phyloP scores from a whole-genome alignment of 2,329 filamentous ascomycete species.

The Rutstroemia sp. region DNA sequence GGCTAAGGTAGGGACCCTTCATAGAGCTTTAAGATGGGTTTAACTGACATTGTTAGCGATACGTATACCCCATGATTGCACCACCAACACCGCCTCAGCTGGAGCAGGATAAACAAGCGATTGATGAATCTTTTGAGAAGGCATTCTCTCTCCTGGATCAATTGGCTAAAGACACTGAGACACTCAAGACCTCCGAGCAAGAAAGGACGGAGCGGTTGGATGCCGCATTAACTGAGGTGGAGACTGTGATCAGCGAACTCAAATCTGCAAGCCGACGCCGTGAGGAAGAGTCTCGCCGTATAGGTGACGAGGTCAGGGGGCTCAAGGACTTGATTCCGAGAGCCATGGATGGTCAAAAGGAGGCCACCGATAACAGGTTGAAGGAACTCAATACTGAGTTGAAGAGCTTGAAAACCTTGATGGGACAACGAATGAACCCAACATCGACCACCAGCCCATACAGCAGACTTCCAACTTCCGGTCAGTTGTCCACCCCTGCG shows the following conservation, averaged over 20 bases:
- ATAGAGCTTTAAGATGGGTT: background rate
- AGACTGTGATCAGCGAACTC: slow-evolving; percentile 72
- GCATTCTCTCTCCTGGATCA: slow-evolving; percentile 90
- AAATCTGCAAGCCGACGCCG: slow-evolving; percentile 74
- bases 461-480: slow-evolving; percentile 18
- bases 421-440: slow-evolving; percentile 55
- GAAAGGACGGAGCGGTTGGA: slow-evolving; percentile 79
- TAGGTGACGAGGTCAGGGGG: slow-evolving; percentile 77
- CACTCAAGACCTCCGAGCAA: slow-evolving; percentile 80
- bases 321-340: slow-evolving; percentile 82
- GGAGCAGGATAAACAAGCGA: slow-evolving; percentile 85
- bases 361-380: slow-evolving; percentile 70
- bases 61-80: slow-evolving; percentile 82
- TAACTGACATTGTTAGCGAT: slow-evolving; percentile 50
- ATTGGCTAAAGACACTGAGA: slow-evolving; percentile 80
- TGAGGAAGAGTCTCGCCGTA: slow-evolving; percentile 79
- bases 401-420: slow-evolving; percentile 84
- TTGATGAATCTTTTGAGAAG: slow-evolving; percentile 89
- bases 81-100: slow-evolving; percentile 91
- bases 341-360: slow-evolving; percentile 81
- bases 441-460: slow-evolving; percentile 23
- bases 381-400: slow-evolving; percentile 82
- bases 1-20: slow-evolving; percentile 58
- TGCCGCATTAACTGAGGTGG: slow-evolving; percentile 72
- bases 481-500: slow-evolving; percentile 3